A percentile compares a stretch with the other conserved stretches of the same genome.
Conservation (phyloP, 371 early-diverging fungal species). For the Blakeslea trispora region DNA sequence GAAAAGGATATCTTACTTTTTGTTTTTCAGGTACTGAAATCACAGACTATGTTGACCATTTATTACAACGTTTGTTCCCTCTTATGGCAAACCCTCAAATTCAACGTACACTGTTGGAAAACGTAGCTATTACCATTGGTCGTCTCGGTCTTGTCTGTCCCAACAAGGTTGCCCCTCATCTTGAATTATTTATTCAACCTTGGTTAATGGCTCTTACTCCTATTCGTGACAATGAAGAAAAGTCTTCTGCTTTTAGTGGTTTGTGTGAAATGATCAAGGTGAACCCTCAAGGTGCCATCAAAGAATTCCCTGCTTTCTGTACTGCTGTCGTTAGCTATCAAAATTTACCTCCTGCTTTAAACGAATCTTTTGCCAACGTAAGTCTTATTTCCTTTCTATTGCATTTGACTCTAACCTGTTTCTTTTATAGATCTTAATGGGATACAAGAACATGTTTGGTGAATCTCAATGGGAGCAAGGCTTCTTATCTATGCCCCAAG, state of each 20-base stretch:
- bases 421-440: slow-evolving; percentile 57
- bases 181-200: slow-evolving; percentile 70
- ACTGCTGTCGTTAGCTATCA: slow-evolving; percentile 74
- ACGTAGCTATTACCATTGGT: slow-evolving; percentile 94
- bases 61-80: slow-evolving; percentile 81
- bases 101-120: slow-evolving; percentile 81
- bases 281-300: slow-evolving; percentile 82
- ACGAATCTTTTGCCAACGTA: slow-evolving; percentile 71
- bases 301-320: slow-evolving; percentile 70
- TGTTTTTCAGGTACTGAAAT: slow-evolving; percentile 55
- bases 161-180: slow-evolving; percentile 75
- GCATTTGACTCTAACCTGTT: neutral
- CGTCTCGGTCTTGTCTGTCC: slow-evolving; percentile 88
- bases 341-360: slow-evolving; percentile 59
- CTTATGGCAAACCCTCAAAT: slow-evolving; percentile 69
- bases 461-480: slow-evolving; percentile 66
- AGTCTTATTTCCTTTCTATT: slow-evolving; percentile 2
- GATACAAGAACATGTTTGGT: slow-evolving; percentile 75
- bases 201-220: slow-evolving; percentile 74
- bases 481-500: slow-evolving; percentile 57
- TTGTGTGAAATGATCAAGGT: slow-evolving; percentile 85
- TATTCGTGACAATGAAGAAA: slow-evolving; percentile 90
- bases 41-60: slow-evolving; percentile 70
- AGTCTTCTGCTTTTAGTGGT: slow-evolving; percentile 92
- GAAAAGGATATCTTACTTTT: neutral